Percentiles rank a stretch among this genome's conserved stretches.
These are phyloP conservation scores for Diaporthe sp. DNA, from an alignment of 2,329 filamentous ascomycete genomes.

Conservation along the genomic window DNA sequence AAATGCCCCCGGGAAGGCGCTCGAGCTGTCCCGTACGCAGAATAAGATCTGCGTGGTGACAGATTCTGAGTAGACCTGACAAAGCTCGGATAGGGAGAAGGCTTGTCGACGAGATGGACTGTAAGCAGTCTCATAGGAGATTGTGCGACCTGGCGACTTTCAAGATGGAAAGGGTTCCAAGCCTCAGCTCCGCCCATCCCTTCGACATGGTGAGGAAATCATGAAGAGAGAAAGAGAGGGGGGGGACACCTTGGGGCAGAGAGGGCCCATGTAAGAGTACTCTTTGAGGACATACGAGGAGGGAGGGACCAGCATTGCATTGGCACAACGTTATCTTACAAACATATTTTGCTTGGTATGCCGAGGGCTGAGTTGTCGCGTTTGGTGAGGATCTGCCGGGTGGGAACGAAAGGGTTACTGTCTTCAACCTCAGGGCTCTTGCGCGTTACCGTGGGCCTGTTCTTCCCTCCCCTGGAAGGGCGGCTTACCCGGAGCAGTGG, in stretches of 20 bases:
- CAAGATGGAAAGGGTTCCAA: not conserved
- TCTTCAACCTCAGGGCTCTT: conserved; percentile 25
- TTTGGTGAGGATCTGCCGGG: not conserved
- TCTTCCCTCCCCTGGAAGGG: not conserved
- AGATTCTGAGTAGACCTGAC: conserved; percentile 23
- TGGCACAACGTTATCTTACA: conserved; percentile 9
- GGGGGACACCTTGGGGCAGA: not conserved
- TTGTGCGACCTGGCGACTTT: not conserved
- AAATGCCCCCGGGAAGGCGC: conserved; percentile 27
- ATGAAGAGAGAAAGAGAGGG: not conserved
- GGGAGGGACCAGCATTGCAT: conserved; percentile 7
- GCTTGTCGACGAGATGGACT: not conserved
- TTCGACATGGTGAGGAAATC: not conserved
- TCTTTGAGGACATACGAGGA: not conserved
- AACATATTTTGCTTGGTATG: conserved; percentile 7
- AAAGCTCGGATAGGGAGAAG: not conserved
- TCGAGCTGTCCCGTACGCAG: conserved; percentile 30
- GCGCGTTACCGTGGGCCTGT: not conserved
- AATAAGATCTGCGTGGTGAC: conserved; percentile 29
- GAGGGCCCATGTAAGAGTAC: conserved; percentile 19
- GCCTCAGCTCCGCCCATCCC: not conserved
- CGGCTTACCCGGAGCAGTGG: not conserved
- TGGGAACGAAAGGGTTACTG: conserved; percentile 16
- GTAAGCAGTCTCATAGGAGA: too few species aligned
- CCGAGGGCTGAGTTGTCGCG: not conserved